phyloP scores from a whole-genome alignment of 148 eudicot species.

The Rhododendron henanense region DNA sequence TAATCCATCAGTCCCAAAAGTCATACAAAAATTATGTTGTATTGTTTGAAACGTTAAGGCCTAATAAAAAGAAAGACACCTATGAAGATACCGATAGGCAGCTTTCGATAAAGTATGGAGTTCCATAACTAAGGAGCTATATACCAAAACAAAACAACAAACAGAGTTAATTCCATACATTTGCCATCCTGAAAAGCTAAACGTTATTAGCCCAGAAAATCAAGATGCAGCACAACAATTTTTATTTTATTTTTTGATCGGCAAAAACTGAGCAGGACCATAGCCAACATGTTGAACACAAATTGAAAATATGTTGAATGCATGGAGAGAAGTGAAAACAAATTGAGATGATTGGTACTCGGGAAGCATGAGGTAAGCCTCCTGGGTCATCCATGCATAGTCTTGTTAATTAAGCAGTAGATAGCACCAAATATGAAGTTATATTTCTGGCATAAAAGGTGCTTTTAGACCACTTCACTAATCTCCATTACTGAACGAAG shows the following conservation, averaged over 20 bases:
- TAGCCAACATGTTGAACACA: neutral
- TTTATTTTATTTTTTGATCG: too few species aligned
- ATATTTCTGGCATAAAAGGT: too few species aligned
- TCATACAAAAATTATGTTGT: neutral
- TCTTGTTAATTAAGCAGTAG: neutral
- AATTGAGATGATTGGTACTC: neutral
- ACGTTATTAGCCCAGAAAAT: neutral
- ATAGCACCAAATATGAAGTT: neutral
- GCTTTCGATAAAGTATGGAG: neutral
- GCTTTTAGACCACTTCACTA: too few species aligned
- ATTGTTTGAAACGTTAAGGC: neutral
- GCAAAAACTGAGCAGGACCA: too few species aligned
- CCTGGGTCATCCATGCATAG: neutral
- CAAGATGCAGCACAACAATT: neutral
- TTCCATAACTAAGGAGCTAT: neutral
- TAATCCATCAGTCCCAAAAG: neutral
- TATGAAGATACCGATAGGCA: neutral
- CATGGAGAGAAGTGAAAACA: neutral
- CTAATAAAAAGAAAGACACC: neutral
- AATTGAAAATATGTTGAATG: neutral
- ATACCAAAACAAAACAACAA: neutral
- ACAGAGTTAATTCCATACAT: neutral
- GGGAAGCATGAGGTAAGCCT: neutral
- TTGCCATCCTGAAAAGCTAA: neutral
- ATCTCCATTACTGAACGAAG: too few species aligned